Percentiles rank a stretch among this genome's conserved stretches.
Evolutionary conservation across 108 stramenopile genomes (phyloP).

Genomic region (Schizochytrium sp.): DNA sequence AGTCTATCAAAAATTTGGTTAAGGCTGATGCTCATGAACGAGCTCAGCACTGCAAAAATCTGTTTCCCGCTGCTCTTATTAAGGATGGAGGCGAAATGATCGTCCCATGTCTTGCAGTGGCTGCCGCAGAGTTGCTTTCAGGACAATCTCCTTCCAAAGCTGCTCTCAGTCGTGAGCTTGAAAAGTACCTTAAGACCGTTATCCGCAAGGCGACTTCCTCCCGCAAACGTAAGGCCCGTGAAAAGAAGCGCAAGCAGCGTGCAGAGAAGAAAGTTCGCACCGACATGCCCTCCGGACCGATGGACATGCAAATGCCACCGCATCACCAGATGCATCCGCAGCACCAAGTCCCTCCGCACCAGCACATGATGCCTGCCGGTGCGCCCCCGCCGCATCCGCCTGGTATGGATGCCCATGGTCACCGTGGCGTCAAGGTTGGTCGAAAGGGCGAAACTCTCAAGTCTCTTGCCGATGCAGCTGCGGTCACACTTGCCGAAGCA

Average conservation of each 20-base stretch:
- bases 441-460: conserved; percentile 46
- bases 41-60: conserved; percentile 13
- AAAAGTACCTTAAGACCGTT: conserved; percentile 34
- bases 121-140: not conserved
- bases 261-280: not conserved
- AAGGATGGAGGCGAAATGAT: conserved; percentile 38
- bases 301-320: not conserved
- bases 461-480: conserved; percentile 11
- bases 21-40: conserved; percentile 34
- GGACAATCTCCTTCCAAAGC: not conserved
- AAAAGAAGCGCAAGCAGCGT: conserved; percentile 52
- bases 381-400: not conserved
- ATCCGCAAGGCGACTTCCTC: conserved; percentile 32
- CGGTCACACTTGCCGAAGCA: conserved; percentile 1
- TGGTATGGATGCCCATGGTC: too few relatives aligned
- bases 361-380: not conserved
- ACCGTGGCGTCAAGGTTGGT: not conserved
- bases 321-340: conserved; percentile 3
- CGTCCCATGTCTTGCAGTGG: conserved; percentile 11
- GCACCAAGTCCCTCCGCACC: not conserved
- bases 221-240: conserved; percentile 26
- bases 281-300: not conserved
- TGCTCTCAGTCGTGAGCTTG: not conserved
- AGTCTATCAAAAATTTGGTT: conserved; percentile 26
- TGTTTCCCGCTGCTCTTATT: not conserved